Evolutionary conservation across 495 filamentous ascomycete species (phyloP).

Genomic region (Penicillium cosmopolitanum): DNA sequence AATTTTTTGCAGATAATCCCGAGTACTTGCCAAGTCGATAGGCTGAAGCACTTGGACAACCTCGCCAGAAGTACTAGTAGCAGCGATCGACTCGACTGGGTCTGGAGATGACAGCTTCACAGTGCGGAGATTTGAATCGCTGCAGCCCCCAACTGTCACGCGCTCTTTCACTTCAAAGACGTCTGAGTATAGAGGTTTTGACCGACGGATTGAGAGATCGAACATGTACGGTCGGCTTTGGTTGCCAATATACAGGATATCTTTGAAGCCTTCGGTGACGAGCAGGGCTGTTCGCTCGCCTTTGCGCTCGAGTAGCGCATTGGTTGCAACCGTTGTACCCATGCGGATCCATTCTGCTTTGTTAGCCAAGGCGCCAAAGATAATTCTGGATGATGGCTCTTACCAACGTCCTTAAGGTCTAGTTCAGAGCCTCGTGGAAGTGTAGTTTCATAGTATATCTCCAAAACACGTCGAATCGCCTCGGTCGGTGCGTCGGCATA

Average conservation of each 20-base stretch:
- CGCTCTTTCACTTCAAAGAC: slow-evolving; percentile 20
- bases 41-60: slow-evolving; percentile 66
- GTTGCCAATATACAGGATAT: slow-evolving; percentile 20
- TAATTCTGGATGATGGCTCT: background rate
- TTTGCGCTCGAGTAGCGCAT: slow-evolving; percentile 27
- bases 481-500: slow-evolving; percentile 80
- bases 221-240: slow-evolving; percentile 28
- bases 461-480: slow-evolving; percentile 77
- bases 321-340: slow-evolving; percentile 28
- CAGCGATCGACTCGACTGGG: slow-evolving; percentile 25
- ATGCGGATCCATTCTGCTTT: slow-evolving; percentile 20
- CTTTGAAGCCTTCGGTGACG: slow-evolving; percentile 23
- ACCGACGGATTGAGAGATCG: slow-evolving; percentile 17
- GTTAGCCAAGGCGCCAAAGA: background rate
- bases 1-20: slow-evolving; percentile 58
- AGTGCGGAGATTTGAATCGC: slow-evolving; percentile 13
- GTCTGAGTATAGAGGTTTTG: slow-evolving; percentile 17
- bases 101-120: slow-evolving; percentile 42
- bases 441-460: slow-evolving; percentile 60
- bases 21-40: slow-evolving; percentile 49
- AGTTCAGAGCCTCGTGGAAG: slow-evolving; percentile 16
- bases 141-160: slow-evolving; percentile 13
- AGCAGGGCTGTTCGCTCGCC: slow-evolving; percentile 20
- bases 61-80: slow-evolving; percentile 62
- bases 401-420: slow-evolving; percentile 13